A percentile compares a stretch with the other conserved stretches of the same genome.
These are phyloP conservation scores for Saprolegnia diclina DNA, from an alignment of 352 stramenopile species.

Conservation along the genomic window DNA sequence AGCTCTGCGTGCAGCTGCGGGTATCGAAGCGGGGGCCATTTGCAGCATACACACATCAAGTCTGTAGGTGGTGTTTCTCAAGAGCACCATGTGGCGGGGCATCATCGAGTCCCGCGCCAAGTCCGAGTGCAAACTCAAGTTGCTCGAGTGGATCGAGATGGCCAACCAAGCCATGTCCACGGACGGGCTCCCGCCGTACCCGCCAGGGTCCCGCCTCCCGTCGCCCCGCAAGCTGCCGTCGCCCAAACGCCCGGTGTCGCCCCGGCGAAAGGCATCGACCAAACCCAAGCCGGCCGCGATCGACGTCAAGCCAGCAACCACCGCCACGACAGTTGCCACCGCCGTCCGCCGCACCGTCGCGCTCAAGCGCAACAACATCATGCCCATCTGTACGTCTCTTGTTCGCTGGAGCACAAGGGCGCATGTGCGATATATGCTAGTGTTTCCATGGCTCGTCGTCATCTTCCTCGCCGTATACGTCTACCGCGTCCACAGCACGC, in stretches of 20 bases:
- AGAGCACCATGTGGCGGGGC: conserved; percentile 81
- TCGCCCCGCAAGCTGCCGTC: not conserved
- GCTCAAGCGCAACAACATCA: not conserved
- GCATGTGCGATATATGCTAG: not conserved
- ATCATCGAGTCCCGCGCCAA: conserved; percentile 70
- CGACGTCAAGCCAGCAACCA: not conserved
- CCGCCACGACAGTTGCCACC: not conserved
- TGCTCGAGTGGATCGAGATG: conserved; percentile 57
- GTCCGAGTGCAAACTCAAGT: conserved; percentile 68
- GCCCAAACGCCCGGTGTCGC: not conserved
- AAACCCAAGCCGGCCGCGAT: not conserved
- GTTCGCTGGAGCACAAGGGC: no score
- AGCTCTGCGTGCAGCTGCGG: conserved; percentile 73
- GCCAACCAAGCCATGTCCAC: conserved; percentile 34
- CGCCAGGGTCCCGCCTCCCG: not conserved
- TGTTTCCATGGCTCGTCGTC: conserved; percentile 25
- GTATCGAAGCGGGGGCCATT: conserved; percentile 26
- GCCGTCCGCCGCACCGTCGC: not conserved
- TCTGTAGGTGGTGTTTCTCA: conserved; percentile 61
- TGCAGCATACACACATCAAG: not conserved
- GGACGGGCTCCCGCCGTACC: conserved; percentile 15
- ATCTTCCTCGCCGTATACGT: conserved; percentile 14
- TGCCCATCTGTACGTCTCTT: conserved; percentile 9
- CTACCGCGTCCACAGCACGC: conserved; percentile 3
- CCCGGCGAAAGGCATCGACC: not conserved